Conservation (phyloP, 2,329 filamentous ascomycete species). For the Diaporthe nobilis region DNA sequence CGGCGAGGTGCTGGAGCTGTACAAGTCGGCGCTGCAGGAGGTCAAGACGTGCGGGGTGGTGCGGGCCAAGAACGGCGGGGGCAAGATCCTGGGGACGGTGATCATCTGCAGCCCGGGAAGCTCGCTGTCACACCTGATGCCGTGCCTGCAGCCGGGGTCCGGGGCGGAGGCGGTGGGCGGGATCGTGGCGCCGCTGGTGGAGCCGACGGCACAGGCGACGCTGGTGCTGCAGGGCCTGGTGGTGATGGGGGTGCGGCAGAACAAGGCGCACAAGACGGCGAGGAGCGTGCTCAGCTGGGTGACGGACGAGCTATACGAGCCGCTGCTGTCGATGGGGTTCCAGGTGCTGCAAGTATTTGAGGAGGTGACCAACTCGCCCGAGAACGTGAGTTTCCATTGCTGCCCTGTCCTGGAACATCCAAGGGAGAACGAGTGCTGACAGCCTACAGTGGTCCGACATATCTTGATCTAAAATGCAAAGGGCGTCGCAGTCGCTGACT, state of each 20-base stretch:
- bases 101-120: conserved; percentile 83
- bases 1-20: conserved; percentile 85
- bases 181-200: conserved; percentile 85
- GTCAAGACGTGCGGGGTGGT: conserved; percentile 84
- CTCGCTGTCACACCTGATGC: conserved; percentile 77
- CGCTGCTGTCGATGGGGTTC: conserved; percentile 84
- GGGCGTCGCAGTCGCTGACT: not conserved
- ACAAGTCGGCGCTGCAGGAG: conserved; percentile 80
- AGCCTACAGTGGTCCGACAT: conserved; percentile 38
- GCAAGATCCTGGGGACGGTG: conserved; percentile 81
- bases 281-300: conserved; percentile 86
- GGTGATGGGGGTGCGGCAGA: conserved; percentile 84
- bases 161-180: conserved; percentile 72
- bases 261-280: conserved; percentile 82
- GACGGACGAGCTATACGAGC: conserved; percentile 79
- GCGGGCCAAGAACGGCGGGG: conserved; percentile 79
- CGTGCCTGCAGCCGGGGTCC: conserved; percentile 69
- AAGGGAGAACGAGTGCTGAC: not conserved
- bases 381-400: conserved; percentile 58
- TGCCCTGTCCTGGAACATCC: not conserved
- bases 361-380: conserved; percentile 78
- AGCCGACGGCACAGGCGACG: conserved; percentile 76
- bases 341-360: conserved; percentile 84
- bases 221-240: conserved; percentile 83
- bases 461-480: conserved; percentile 12